Evolutionary conservation across 192 early-diverging fungal species (phyloP).

Genomic region (Mortierella claussenii): DNA sequence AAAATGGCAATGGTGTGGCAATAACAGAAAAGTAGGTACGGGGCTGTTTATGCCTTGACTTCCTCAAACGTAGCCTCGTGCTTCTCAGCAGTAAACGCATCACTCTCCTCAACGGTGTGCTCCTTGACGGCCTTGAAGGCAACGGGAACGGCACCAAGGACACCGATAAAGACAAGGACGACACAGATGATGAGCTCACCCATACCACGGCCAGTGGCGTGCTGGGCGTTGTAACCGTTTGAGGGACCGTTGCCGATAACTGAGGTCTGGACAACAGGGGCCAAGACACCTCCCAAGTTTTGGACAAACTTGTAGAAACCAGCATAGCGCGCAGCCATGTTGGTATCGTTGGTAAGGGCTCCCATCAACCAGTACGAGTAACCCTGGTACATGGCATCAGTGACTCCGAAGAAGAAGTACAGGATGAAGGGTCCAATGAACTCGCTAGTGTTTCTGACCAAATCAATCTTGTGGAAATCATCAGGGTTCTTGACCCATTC

Average conservation of each 20-base stretch:
- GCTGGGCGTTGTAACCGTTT: conserved; percentile 2
- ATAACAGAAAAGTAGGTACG: too few relatives aligned
- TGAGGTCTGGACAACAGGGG: conserved; percentile 41
- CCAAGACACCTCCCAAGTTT: conserved; percentile 50
- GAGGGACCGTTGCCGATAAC: conserved; percentile 31
- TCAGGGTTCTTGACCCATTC: conserved; percentile 13
- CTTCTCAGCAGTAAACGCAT: neutral
- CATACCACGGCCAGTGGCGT: conserved; percentile 30
- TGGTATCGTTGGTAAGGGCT: conserved; percentile 83
- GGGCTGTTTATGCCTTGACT: conserved; percentile 1
- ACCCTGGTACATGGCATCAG: conserved; percentile 86
- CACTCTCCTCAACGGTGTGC: neutral
- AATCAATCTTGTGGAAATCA: conserved; percentile 28
- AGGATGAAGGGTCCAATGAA: conserved; percentile 71
- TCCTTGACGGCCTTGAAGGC: conserved; percentile 1
- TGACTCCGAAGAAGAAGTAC: conserved; percentile 79
- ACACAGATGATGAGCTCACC: conserved; percentile 36
- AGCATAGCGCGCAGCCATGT: conserved; percentile 74
- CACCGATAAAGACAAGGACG: conserved; percentile 34
- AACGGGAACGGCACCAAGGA: conserved; percentile 1
- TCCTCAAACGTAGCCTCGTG: conserved; percentile 6
- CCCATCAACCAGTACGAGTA: conserved; percentile 88
- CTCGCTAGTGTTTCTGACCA: conserved; percentile 13
- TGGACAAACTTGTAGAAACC: conserved; percentile 60
- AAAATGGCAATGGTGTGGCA: neutral